Percentiles rank a stretch among this genome's conserved stretches.
These are phyloP conservation scores for Ceratocystis cubensis DNA, from an alignment of 2,329 filamentous ascomycete genomes.

Conservation along the genomic window DNA sequence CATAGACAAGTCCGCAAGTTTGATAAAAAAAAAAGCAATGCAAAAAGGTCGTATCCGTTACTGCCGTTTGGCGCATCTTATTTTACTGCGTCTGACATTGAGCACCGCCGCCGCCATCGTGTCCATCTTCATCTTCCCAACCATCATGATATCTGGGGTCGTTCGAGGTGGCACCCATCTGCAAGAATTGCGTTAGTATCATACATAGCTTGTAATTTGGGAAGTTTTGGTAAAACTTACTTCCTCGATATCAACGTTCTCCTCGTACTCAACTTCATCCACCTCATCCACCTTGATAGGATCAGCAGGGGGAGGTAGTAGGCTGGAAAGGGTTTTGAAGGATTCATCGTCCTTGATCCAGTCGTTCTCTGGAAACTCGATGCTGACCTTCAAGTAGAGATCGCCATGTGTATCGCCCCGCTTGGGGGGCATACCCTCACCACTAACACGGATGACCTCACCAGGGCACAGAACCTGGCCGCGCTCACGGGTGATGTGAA, in stretches of 20 bases:
- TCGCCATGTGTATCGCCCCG: slow-evolving; percentile 73
- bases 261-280: slow-evolving; percentile 79
- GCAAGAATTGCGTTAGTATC: slow-evolving; percentile 7
- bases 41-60: background rate
- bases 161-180: slow-evolving; percentile 61
- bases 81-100: slow-evolving; percentile 63
- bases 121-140: slow-evolving; percentile 62
- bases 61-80: background rate
- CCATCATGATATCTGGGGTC: slow-evolving; percentile 53
- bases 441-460: slow-evolving; percentile 71
- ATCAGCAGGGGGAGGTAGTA: slow-evolving; percentile 54
- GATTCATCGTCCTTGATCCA: slow-evolving; percentile 65
- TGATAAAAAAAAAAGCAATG: slow-evolving; percentile 12
- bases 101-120: slow-evolving; percentile 40
- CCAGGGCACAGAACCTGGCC: slow-evolving; percentile 73
- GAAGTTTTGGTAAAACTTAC: slow-evolving; percentile 31
- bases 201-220: background rate
- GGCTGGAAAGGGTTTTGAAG: slow-evolving; percentile 57
- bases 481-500: slow-evolving; percentile 64
- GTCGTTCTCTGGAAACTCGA: slow-evolving; percentile 77
- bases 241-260: slow-evolving; percentile 70
- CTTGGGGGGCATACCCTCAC: slow-evolving; percentile 93
- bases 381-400: slow-evolving; percentile 71
- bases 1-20: background rate
- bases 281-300: slow-evolving; percentile 59